phyloP scores from a whole-genome alignment of 345 rosid genomes.

The Clausena lansium region DNA sequence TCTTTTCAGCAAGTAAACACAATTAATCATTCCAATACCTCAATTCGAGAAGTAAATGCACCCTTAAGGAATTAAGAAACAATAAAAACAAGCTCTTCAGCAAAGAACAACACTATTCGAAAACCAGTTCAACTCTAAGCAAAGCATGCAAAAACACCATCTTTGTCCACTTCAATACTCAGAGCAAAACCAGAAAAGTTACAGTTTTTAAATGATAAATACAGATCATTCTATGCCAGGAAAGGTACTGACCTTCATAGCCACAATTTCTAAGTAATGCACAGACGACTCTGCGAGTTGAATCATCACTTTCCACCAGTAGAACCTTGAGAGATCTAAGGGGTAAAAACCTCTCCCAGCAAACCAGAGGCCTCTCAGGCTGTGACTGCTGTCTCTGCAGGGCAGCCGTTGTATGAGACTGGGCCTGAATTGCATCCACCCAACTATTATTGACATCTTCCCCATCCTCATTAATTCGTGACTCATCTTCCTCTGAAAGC shows the following conservation, averaged over 20 bases:
- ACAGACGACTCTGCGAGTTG: constrained; percentile 39
- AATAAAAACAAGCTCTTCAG: background rate
- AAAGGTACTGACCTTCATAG: constrained; percentile 34
- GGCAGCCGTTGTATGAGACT: constrained; percentile 13
- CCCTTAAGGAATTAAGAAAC: background rate
- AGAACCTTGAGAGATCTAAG: constrained; percentile 40
- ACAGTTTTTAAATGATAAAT: constrained; percentile 2
- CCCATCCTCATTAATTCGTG: constrained; percentile 27
- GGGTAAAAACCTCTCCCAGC: constrained; percentile 41
- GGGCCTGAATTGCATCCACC: constrained; percentile 17
- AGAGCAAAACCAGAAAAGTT: background rate
- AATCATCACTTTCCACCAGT: constrained; percentile 45
- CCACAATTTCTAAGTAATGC: constrained; percentile 45
- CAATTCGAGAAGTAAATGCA: no score
- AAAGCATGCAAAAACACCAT: background rate
- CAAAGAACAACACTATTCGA: background rate
- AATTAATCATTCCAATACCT: no score
- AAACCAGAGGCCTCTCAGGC: constrained; percentile 24
- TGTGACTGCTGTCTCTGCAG: constrained; percentile 25
- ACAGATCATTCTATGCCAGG: background rate
- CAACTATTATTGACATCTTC: constrained; percentile 24
- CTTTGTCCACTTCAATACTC: background rate
- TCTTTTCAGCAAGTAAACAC: no score
- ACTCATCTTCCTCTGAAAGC: constrained; percentile 47
- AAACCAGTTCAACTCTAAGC: background rate